Percentiles rank a stretch among this genome's conserved stretches.
Conservation (phyloP, 495 filamentous ascomycete species). For the Astrothelium subdiscretum region DNA sequence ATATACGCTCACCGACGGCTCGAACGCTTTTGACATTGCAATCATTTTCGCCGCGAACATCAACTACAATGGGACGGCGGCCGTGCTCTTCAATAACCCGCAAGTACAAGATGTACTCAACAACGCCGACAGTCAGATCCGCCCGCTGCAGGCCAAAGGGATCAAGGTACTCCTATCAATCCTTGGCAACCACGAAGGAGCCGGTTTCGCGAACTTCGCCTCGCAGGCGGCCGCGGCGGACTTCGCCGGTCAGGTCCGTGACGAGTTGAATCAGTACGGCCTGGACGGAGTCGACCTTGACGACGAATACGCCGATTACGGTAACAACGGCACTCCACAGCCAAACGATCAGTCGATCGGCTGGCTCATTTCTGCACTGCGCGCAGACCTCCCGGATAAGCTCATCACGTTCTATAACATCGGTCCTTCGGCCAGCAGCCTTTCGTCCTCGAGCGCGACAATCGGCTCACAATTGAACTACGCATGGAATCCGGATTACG, state of each 20-base stretch:
- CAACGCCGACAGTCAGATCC: neutral
- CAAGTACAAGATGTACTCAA: neutral
- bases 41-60: conserved; percentile 1
- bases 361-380: neutral
- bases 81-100: neutral
- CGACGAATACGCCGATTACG: neutral
- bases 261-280: neutral
- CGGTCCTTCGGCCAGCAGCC: neutral
- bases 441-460: neutral
- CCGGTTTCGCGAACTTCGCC: neutral
- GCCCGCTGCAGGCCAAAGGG: neutral
- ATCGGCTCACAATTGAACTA: neutral
- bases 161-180: neutral
- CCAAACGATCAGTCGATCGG: neutral
- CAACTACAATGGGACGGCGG: neutral
- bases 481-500: neutral
- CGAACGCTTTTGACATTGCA: neutral
- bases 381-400: neutral
- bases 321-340: neutral
- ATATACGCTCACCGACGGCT: neutral
- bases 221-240: neutral
- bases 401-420: neutral
- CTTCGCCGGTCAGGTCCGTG: neutral
- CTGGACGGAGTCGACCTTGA: neutral
- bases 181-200: neutral